These are phyloP conservation scores for Oryza punctata DNA, from an alignment of 176 grass and related monocot genomes.

Conservation along the genomic window DNA sequence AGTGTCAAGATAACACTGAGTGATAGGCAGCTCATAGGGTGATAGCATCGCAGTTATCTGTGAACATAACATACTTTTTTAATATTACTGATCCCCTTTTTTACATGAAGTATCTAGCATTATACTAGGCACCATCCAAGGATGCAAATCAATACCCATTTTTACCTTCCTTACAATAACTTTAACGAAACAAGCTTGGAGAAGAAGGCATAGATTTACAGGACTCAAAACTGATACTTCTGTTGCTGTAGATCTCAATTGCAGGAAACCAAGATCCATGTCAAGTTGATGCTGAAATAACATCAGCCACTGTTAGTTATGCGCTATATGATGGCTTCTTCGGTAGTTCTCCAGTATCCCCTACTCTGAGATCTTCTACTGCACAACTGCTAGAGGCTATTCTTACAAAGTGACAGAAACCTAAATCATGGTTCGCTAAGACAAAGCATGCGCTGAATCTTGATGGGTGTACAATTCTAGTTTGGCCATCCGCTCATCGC, in stretches of 20 bases:
- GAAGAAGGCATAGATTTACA: not conserved
- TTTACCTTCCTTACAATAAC: not conserved
- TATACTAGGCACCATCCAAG: not conserved
- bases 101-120: not conserved
- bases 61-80: constrained; percentile 5
- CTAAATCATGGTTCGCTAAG: not conserved
- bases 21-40: not conserved
- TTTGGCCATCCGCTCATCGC: not conserved
- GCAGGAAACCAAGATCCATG: constrained; percentile 52
- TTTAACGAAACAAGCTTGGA: not conserved
- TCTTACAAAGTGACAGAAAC: constrained; percentile 37
- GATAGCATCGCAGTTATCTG: not conserved
- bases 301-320: constrained; percentile 66
- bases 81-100: not conserved
- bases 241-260: constrained; percentile 69
- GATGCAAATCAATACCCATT: not conserved
- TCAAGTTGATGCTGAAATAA: constrained; percentile 69
- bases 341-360: constrained; percentile 68
- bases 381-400: constrained; percentile 48
- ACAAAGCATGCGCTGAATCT: not conserved
- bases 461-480: not conserved
- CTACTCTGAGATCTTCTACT: constrained; percentile 64
- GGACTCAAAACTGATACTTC: not conserved
- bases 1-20: not conserved
- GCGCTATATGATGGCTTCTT: constrained; percentile 91